A percentile compares a stretch with the other conserved stretches of the same genome.
These are phyloP conservation scores for Thalassiosira delicatula DNA, from an alignment of 352 stramenopile genomes.

Conservation along the genomic window DNA sequence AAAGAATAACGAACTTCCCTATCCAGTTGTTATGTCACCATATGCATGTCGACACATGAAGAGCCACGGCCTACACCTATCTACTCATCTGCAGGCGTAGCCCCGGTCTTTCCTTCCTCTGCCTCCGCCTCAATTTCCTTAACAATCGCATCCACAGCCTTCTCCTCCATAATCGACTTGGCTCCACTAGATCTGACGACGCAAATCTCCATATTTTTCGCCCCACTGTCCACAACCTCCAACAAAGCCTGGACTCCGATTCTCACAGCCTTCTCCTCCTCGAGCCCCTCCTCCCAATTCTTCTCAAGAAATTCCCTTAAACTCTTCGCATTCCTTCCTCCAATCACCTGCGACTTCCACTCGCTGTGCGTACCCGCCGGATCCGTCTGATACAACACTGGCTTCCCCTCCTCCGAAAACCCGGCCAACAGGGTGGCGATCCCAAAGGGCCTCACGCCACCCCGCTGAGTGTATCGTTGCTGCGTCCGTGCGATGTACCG, in stretches of 20 bases:
- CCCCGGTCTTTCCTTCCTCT: conserved; percentile 60
- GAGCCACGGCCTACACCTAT: not conserved
- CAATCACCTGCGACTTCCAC: conserved; percentile 98
- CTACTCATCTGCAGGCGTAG: conserved; percentile 20
- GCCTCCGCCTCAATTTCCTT: conserved; percentile 82
- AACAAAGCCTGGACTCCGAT: conserved; percentile 95
- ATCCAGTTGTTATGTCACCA: no score
- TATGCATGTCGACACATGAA: conserved; percentile 25
- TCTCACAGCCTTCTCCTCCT: conserved; percentile 90
- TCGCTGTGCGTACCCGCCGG: conserved; percentile 96
- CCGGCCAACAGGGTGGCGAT: conserved; percentile 97
- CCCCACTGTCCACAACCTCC: conserved; percentile 97
- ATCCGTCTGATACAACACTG: conserved; percentile 98
- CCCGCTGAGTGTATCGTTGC: conserved; percentile 97
- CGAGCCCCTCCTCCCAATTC: conserved; percentile 93
- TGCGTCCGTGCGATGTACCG: conserved; percentile 96
- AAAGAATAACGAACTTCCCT: no score
- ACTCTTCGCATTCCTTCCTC: conserved; percentile 95
- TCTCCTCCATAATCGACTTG: conserved; percentile 80
- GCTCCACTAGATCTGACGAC: conserved; percentile 85
- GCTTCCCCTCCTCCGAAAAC: conserved; percentile 87
- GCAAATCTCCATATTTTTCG: conserved; percentile 99
- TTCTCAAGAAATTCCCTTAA: conserved; percentile 99
- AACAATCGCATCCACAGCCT: conserved; percentile 77
- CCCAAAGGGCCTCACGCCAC: conserved; percentile 97